Evolutionary conservation across 2,329 filamentous ascomycete species (phyloP).

Genomic region (Fusarium papillatum): DNA sequence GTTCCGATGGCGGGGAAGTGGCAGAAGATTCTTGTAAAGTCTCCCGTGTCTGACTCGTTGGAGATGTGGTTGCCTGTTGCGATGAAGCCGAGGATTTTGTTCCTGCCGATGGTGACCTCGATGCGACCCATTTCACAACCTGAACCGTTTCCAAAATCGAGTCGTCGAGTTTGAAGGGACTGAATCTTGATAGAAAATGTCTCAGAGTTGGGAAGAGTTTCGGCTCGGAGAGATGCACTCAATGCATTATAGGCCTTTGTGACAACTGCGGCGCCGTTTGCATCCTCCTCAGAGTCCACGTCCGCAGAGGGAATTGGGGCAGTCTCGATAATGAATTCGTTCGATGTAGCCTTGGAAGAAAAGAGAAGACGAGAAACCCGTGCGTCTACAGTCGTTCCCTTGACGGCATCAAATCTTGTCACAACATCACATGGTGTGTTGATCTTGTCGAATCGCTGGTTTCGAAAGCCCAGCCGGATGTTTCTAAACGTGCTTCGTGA

Average conservation of each 20-base stretch:
- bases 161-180: neutral
- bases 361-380: neutral
- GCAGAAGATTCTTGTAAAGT: conserved; percentile 13
- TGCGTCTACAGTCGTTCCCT: neutral
- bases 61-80: neutral
- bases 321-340: neutral
- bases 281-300: neutral
- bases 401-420: neutral
- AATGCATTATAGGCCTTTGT: neutral
- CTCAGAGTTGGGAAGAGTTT: neutral
- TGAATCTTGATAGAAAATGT: neutral
- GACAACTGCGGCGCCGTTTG: neutral
- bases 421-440: neutral
- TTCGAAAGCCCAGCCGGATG: neutral
- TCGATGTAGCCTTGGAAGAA: neutral
- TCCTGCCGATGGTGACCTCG: neutral
- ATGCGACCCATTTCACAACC: neutral
- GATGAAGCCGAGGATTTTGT: neutral
- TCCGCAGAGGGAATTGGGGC: neutral
- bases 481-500: neutral
- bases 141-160: neutral
- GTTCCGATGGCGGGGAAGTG: conserved; percentile 24
- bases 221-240: neutral
- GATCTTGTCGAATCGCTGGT: conserved; percentile 1
- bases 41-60: neutral